phyloP scores from a whole-genome alignment of 2,329 filamentous ascomycete species.

The Paraphaeosphaeria minitans region DNA sequence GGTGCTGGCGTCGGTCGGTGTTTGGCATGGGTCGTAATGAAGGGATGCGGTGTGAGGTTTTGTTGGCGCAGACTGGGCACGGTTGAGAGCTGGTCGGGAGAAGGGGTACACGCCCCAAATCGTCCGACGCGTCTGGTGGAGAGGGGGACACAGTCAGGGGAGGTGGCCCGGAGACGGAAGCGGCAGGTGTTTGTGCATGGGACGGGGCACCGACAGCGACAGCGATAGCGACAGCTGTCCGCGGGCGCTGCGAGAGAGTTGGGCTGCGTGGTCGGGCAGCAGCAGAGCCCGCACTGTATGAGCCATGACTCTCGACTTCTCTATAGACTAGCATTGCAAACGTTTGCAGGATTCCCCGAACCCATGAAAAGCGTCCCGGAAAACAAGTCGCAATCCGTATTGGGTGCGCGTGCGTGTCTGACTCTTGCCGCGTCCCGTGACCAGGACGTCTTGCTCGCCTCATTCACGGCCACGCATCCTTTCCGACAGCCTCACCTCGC shows the following conservation, averaged over 20 bases:
- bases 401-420: slow-evolving; percentile 2
- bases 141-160: slow-evolving; percentile 17
- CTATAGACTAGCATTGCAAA: slow-evolving; percentile 12
- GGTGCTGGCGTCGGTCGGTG: slow-evolving; percentile 41
- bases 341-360: slow-evolving; percentile 1
- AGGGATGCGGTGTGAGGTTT: slow-evolving; percentile 11
- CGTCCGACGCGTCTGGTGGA: slow-evolving; percentile 19
- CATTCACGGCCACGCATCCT: slow-evolving; percentile 8
- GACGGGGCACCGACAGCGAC: slow-evolving; percentile 21
- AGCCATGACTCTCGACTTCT: slow-evolving; percentile 3
- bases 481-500: slow-evolving; percentile 15
- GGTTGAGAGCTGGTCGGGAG: slow-evolving; percentile 8
- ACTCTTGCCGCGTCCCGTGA: slow-evolving; percentile 5
- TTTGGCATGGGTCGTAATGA: slow-evolving; percentile 29
- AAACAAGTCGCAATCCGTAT: background rate
- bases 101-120: background rate
- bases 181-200: slow-evolving; percentile 14
- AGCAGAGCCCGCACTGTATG: slow-evolving; percentile 13
- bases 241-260: background rate
- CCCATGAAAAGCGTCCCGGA: background rate
- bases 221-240: slow-evolving; percentile 12
- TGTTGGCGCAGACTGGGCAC: slow-evolving; percentile 16
- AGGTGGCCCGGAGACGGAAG: slow-evolving; percentile 15
- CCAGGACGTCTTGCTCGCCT: slow-evolving; percentile 8
- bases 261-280: slow-evolving; percentile 19